A percentile compares a stretch with the other conserved stretches of the same genome.
Evolutionary conservation across 2,329 filamentous ascomycete species (phyloP).

Genomic region (Paecilomyces fulvus): DNA sequence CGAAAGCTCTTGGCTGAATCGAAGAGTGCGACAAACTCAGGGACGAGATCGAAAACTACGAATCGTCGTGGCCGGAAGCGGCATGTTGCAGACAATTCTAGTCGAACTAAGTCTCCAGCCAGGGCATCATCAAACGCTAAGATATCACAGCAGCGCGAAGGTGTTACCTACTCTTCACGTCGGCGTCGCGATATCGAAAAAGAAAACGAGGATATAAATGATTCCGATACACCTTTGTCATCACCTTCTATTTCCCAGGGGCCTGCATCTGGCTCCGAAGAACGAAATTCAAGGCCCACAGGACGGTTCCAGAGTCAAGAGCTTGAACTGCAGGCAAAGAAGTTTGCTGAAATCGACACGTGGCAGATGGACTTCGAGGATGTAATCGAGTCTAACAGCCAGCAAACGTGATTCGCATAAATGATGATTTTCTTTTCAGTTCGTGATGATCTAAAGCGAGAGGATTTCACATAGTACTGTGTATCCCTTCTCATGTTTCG

Average conservation of each 20-base stretch:
- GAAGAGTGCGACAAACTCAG: conserved; percentile 12
- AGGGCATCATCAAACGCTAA: conserved; percentile 1
- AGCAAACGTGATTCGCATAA: conserved; percentile 3
- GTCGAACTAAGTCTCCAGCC: conserved; percentile 1
- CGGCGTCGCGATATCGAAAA: conserved; percentile 6
- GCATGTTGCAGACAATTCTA: conserved; percentile 4
- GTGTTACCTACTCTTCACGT: conserved; percentile 10
- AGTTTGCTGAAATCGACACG: conserved; percentile 34
- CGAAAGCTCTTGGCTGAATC: conserved; percentile 12
- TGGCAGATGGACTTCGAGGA: conserved; percentile 40
- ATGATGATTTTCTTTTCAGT: background rate
- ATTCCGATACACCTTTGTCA: conserved; percentile 18
- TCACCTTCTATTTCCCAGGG: conserved; percentile 23
- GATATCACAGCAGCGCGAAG: background rate
- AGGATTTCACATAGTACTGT: background rate
- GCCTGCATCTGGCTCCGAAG: conserved; percentile 15
- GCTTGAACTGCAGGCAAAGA: conserved; percentile 24
- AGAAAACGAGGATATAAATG: conserved; percentile 24
- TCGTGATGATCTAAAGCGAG: background rate
- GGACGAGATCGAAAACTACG: conserved; percentile 8
- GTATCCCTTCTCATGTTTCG: background rate
- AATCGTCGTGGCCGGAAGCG: conserved; percentile 10
- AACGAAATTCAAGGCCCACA: conserved; percentile 5
- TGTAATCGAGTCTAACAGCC: conserved; percentile 18
- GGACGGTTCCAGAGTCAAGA: conserved; percentile 26